phyloP scores from a whole-genome alignment of 306 rosid species.

The Cicer cuneatum region DNA sequence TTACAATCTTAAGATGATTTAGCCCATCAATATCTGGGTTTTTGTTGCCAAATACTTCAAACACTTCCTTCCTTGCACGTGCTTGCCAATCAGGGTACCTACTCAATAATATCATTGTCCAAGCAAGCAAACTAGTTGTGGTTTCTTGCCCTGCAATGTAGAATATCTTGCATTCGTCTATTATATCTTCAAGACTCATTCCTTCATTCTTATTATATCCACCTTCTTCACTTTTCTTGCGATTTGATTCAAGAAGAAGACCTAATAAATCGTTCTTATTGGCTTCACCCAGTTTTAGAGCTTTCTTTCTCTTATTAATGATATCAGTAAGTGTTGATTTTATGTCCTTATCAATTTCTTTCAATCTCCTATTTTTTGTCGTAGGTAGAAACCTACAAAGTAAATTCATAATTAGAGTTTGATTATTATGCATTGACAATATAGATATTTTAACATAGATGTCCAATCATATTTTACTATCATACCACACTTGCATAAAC shows the following conservation, averaged over 20 bases:
- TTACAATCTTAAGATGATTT: conserved; percentile 60
- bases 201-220: conserved; percentile 48
- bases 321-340: conserved; percentile 41
- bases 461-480: too few relatives aligned
- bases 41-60: conserved; percentile 51
- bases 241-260: conserved; percentile 58
- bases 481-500: too few relatives aligned
- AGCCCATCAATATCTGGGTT: conserved; percentile 56
- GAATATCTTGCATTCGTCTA: conserved; percentile 59
- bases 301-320: conserved; percentile 48
- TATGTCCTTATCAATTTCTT: conserved; percentile 40
- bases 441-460: too few relatives aligned
- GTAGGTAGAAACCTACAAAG: conserved; percentile 59
- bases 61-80: conserved; percentile 61
- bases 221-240: conserved; percentile 49
- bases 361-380: conserved; percentile 41
- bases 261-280: conserved; percentile 41
- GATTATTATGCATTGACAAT: too few relatives aligned
- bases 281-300: conserved; percentile 45
- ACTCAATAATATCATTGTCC: conserved; percentile 64
- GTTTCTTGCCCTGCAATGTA: conserved; percentile 73
- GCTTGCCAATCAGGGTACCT: conserved; percentile 54
- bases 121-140: conserved; percentile 56
- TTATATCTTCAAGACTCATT: conserved; percentile 55
- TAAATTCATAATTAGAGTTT: background rate